Conservation (phyloP, 306 rosid genomes). For the Rosa persica region DNA sequence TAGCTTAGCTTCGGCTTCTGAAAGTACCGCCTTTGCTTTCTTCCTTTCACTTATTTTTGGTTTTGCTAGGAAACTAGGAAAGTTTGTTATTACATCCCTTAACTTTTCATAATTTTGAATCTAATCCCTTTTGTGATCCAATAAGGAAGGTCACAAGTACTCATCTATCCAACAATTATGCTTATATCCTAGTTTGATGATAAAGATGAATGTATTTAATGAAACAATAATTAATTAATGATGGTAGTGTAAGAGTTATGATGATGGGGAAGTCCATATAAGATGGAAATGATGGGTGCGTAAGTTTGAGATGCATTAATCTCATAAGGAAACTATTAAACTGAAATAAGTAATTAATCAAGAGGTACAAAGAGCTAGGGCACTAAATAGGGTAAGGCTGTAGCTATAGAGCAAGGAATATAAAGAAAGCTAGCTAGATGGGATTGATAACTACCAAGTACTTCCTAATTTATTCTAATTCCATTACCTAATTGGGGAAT, state of each 20-base stretch:
- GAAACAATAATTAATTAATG: slow-evolving; percentile 4
- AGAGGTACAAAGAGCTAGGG: background rate
- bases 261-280: slow-evolving; percentile 1
- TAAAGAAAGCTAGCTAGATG: slow-evolving; percentile 3
- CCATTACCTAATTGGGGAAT: background rate
- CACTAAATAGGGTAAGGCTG: background rate
- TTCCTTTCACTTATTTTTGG: slow-evolving; percentile 30
- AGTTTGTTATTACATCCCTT: background rate
- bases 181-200: slow-evolving; percentile 4
- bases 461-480: background rate
- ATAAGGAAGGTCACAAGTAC: background rate
- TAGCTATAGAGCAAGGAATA: background rate
- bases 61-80: background rate
- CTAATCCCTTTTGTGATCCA: background rate
- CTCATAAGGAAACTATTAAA: background rate
- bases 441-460: slow-evolving; percentile 14
- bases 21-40: slow-evolving; percentile 56
- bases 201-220: background rate
- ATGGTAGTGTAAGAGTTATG: background rate
- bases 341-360: background rate
- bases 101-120: background rate
- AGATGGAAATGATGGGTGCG: slow-evolving; percentile 12
- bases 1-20: slow-evolving; percentile 48
- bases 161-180: slow-evolving; percentile 8
- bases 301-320: slow-evolving; percentile 5